These are phyloP conservation scores for Tulasnella sp. DNA, from an alignment of 768 basidiomycete genomes.

Conservation along the genomic window DNA sequence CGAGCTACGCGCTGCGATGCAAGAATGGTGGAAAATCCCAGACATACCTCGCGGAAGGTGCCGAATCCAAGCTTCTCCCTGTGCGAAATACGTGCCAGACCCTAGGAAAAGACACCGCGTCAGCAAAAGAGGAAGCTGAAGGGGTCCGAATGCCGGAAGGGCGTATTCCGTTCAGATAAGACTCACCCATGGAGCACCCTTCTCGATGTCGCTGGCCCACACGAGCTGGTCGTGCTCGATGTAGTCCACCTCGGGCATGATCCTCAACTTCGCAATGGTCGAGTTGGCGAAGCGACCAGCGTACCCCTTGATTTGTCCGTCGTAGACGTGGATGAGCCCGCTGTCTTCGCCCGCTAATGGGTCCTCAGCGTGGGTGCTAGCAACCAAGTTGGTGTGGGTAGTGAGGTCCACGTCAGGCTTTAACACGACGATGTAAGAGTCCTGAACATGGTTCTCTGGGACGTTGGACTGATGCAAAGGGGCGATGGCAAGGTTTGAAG, in stretches of 20 bases:
- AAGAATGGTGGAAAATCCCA: not conserved
- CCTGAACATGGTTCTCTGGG: conserved; percentile 54
- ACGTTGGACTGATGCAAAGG: conserved; percentile 3
- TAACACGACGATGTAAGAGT: conserved; percentile 94
- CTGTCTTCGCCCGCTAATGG: conserved; percentile 56
- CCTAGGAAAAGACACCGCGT: conserved; percentile 53
- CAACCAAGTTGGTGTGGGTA: conserved; percentile 74
- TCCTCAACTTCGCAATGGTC: conserved; percentile 75
- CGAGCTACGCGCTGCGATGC: conserved; percentile 1
- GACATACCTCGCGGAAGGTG: conserved; percentile 61
- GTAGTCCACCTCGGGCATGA: conserved; percentile 87
- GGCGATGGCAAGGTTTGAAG: conserved; percentile 17
- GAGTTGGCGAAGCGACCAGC: conserved; percentile 73
- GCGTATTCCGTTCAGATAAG: not conserved
- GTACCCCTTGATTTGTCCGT: conserved; percentile 71
- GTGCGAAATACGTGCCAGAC: conserved; percentile 94
- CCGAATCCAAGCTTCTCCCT: conserved; percentile 70
- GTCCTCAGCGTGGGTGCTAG: conserved; percentile 60
- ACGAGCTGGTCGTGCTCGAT: conserved; percentile 95
- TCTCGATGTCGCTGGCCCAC: conserved; percentile 53
- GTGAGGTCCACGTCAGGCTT: conserved; percentile 71
- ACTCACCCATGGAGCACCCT: conserved; percentile 83
- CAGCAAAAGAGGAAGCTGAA: not conserved
- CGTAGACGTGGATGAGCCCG: conserved; percentile 68
- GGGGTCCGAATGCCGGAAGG: not conserved